These are phyloP conservation scores for Pseudogymnoascus sp. DNA, from an alignment of 2,329 filamentous ascomycete species.

Conservation along the genomic window DNA sequence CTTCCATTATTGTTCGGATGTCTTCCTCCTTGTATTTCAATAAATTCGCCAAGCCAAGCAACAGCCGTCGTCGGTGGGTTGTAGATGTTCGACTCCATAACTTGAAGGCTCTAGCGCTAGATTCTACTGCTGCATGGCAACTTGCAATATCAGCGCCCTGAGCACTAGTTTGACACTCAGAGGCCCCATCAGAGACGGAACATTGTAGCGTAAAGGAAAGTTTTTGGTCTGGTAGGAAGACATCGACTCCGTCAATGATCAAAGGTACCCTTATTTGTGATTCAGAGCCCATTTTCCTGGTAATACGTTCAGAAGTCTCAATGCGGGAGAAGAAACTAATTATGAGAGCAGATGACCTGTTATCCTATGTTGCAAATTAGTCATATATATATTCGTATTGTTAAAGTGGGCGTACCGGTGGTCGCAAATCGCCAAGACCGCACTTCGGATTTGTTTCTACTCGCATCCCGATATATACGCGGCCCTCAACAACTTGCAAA, in stretches of 20 bases:
- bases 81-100: neutral
- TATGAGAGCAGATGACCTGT: neutral
- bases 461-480: neutral
- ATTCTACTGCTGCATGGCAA: constrained; percentile 10
- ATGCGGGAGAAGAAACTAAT: too few relatives aligned
- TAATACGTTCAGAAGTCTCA: too few relatives aligned
- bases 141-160: constrained; percentile 5
- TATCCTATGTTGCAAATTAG: neutral
- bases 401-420: neutral
- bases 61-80: neutral
- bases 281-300: neutral
- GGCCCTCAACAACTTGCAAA: neutral
- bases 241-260: neutral
- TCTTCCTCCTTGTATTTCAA: constrained; percentile 8
- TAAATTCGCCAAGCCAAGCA: constrained; percentile 9
- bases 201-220: neutral
- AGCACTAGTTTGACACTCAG: neutral
- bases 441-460: neutral
- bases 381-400: neutral
- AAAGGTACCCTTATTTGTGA: neutral
- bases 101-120: constrained; percentile 9
- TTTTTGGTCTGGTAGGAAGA: neutral
- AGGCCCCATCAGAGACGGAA: neutral
- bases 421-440: neutral
- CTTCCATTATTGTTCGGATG: constrained; percentile 9